Base-by-base conservation (phyloP, 371 early-diverging fungal species). In the Chytridiales sp. region DNA sequence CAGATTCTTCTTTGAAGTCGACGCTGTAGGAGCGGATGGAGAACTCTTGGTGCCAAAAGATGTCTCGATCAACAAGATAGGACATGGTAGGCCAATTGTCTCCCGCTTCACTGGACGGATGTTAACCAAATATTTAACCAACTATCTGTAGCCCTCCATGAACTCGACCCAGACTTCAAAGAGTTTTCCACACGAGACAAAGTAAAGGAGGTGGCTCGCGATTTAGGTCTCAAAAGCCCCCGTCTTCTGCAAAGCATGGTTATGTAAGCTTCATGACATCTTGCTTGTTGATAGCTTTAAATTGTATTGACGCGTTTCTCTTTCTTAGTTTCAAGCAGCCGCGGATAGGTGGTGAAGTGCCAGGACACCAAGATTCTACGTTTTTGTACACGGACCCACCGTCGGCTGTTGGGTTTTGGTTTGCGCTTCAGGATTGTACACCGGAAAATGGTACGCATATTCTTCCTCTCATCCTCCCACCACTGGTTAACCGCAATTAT, bases 341-440 rank as follows among this genome's bases (percentile, higher is more conserved):
- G 3, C 70, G 76, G 43, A 89, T 90, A 62, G 92, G 92, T 46
- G 90, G 88, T 0, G 73, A 74, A 42, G 82, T 82, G 56, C 77
- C 63, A 19, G 60, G 68, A 22, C 79, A 79, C 52, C 68, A 92
- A 66, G 97, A 96, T 66, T 91, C 92, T 24, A 87, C 91, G 3
- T 96, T 96, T 66, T 74, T 96, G 59, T 92, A 91, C 71, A 95
- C 95, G 0, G 76, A 87, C 24, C 94, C 94, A 1, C 68, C 82
- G 17, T 89, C 90, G 1, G 94, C 94, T 0, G 52, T 83, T 21
- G 96, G 95, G 3, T 87, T 93, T 61, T 95, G 97, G 97, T 87
- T 93, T 68, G 93, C 95, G 0, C 77, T 95, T 19, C 94, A 96
- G 66, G 93, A 96, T 59, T 92, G 93, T 75, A 94, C 94, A 0